Percentiles rank a stretch among this genome's conserved stretches.
These are phyloP conservation scores for Pelargonium australe DNA, from an alignment of 441 rosid genomes.

Conservation along the genomic window DNA sequence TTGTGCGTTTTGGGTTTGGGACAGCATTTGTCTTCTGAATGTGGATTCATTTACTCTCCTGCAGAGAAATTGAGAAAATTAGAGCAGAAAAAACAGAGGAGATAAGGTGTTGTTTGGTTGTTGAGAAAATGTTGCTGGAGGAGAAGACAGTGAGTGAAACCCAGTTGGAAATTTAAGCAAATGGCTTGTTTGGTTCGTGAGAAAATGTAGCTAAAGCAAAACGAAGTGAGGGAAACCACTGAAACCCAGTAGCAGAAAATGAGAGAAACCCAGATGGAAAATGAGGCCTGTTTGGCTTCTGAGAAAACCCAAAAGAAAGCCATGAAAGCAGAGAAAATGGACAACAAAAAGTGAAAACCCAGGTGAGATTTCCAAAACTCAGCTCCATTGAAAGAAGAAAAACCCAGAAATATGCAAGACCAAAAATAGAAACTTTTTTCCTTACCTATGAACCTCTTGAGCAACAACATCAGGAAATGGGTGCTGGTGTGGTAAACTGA, in stretches of 20 bases:
- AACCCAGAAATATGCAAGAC: background rate
- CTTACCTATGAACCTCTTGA: background rate
- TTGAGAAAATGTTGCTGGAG: background rate
- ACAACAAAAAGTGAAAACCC: background rate
- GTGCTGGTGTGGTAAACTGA: background rate
- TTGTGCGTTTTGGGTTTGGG: background rate
- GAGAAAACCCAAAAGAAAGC: too few relatives aligned
- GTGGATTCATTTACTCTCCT: constrained; percentile 61
- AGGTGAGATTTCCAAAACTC: background rate
- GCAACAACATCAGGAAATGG: background rate
- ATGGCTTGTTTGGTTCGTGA: background rate
- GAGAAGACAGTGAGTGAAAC: too few relatives aligned
- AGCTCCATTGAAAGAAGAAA: background rate
- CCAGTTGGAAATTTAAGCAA: too few relatives aligned
- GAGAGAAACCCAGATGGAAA: background rate
- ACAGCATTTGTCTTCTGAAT: constrained; percentile 43
- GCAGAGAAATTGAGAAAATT: too few relatives aligned
- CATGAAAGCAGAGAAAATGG: background rate
- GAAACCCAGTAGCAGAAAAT: background rate
- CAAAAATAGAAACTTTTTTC: too few relatives aligned
- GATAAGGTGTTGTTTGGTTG: background rate
- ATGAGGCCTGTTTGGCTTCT: background rate
- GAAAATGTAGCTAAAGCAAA: background rate
- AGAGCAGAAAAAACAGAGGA: too few relatives aligned
- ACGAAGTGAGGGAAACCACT: background rate